phyloP scores from a whole-genome alignment of 2,329 filamentous ascomycete species.

The Pseudogymnoascus sp. region DNA sequence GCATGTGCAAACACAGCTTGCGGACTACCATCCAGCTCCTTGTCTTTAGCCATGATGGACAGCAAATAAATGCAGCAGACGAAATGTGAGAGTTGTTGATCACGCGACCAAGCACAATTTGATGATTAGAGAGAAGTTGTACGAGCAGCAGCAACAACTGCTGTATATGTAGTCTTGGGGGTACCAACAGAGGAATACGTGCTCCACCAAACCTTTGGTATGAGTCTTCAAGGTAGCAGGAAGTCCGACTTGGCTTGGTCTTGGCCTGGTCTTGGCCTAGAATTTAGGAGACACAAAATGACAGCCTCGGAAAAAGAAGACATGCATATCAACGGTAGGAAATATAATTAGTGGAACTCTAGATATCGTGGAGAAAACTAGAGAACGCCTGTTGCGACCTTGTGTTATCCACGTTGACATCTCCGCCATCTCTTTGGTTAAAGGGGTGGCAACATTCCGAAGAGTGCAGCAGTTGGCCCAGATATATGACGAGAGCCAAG shows the following conservation, averaged over 20 bases:
- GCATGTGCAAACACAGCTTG: constrained; percentile 38
- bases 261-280: neutral
- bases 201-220: neutral
- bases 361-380: neutral
- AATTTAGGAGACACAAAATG: neutral
- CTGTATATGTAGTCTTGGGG: neutral
- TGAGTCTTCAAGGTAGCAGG: neutral
- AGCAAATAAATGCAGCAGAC: neutral
- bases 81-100: neutral
- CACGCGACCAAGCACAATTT: neutral
- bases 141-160: neutral
- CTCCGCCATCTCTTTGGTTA: neutral
- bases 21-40: neutral
- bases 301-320: neutral
- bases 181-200: neutral
- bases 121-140: neutral
- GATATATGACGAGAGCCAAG: constrained; percentile 1
- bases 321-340: neutral
- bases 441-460: neutral
- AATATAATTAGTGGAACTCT: neutral
- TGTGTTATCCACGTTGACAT: neutral
- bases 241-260: neutral
- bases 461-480: neutral
- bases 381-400: neutral
- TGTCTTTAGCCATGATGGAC: neutral